A percentile compares a stretch with the other conserved stretches of the same genome.
Conservation (phyloP, 192 early-diverging fungal genomes). For the Diversispora epigaea region DNA sequence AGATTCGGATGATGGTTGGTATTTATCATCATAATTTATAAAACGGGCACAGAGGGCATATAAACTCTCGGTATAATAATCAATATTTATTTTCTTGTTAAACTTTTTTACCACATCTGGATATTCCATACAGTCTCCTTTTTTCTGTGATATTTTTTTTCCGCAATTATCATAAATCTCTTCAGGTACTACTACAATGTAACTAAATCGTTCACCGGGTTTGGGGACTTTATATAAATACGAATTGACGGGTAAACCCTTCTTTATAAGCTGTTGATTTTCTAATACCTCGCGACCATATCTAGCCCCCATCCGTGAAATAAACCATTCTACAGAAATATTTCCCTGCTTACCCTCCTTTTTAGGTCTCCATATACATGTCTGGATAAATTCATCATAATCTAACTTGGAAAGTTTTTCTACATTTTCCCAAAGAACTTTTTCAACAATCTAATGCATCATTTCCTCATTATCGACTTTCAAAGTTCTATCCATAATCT, state of each 20-base stretch:
- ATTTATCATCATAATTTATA: too few species aligned
- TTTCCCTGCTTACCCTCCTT: not conserved
- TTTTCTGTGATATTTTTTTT: conserved; percentile 5
- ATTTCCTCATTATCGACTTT: too few species aligned
- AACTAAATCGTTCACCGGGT: not conserved
- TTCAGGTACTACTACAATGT: conserved; percentile 9
- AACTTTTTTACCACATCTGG: conserved; percentile 8
- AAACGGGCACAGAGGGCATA: too few species aligned
- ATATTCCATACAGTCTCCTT: conserved; percentile 11
- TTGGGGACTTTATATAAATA: not conserved
- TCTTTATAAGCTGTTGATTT: conserved; percentile 15
- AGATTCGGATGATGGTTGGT: too few species aligned
- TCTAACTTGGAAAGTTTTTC: conserved; percentile 4
- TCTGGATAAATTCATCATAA: conserved; percentile 12
- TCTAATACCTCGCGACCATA: not conserved
- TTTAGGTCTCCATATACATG: conserved; percentile 12
- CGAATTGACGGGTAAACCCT: not conserved
- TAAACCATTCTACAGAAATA: conserved; percentile 12
- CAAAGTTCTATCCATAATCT: too few species aligned
- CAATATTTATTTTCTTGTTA: too few species aligned
- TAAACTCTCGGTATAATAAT: too few species aligned
- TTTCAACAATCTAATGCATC: too few species aligned
- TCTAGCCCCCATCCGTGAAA: not conserved
- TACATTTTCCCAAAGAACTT: conserved; percentile 16
- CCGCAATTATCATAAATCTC: conserved; percentile 6